phyloP scores from a whole-genome alignment of 177 flowering plant genomes.

The Vitis hybrid region DNA sequence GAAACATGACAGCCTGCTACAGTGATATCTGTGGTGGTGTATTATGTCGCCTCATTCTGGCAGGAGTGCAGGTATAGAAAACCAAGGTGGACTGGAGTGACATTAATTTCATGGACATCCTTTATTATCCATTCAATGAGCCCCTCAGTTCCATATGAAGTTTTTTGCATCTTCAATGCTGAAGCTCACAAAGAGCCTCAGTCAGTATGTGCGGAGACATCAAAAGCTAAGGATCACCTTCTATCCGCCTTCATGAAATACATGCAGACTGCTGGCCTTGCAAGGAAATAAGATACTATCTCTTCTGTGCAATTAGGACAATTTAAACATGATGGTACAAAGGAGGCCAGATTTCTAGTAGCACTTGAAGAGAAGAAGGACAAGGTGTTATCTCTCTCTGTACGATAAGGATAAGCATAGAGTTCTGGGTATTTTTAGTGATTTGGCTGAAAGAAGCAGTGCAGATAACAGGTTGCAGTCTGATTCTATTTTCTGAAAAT shows the following conservation, averaged over 20 bases:
- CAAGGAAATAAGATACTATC: slow-evolving; percentile 47
- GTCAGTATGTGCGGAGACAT: slow-evolving; percentile 1
- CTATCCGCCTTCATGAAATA: slow-evolving; percentile 62
- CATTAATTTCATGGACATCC: neutral
- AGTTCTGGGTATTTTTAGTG: slow-evolving; percentile 40
- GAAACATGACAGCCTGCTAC: slow-evolving; percentile 9
- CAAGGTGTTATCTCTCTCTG: slow-evolving; percentile 48
- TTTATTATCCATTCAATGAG: slow-evolving; percentile 18
- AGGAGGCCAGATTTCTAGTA: slow-evolving; percentile 25
- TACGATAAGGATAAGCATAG: slow-evolving; percentile 60
- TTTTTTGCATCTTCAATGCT: slow-evolving; percentile 28
- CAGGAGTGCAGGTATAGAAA: slow-evolving; percentile 66
- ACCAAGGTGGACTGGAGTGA: slow-evolving; percentile 38
- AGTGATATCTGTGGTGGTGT: neutral
- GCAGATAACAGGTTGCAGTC: slow-evolving; percentile 22
- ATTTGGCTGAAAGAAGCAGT: slow-evolving; percentile 21
- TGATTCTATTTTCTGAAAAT: slow-evolving; percentile 45
- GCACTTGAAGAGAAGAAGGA: slow-evolving; percentile 63
- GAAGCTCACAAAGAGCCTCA: slow-evolving; percentile 10
- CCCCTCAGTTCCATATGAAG: slow-evolving; percentile 28
- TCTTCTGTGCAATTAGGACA: slow-evolving; percentile 29
- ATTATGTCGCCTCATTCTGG: slow-evolving; percentile 23
- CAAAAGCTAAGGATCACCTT: slow-evolving; percentile 72
- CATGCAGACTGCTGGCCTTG: slow-evolving; percentile 58
- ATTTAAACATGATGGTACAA: slow-evolving; percentile 31